phyloP scores from a whole-genome alignment of 176 grass and related monocot genomes.

The Aegilops tauschii region DNA sequence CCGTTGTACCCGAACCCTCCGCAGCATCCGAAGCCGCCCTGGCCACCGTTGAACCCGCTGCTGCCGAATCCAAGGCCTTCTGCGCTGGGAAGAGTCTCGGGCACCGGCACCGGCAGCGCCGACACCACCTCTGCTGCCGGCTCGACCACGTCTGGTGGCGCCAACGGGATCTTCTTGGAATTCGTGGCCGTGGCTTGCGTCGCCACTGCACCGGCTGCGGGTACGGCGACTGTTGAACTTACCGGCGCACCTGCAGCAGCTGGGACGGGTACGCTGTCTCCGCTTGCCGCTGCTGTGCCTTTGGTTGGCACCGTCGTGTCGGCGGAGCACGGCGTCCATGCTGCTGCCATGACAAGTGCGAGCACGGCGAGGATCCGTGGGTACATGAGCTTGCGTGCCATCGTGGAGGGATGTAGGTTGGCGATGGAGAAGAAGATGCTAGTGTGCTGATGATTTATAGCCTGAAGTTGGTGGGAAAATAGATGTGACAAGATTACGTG shows the following conservation, averaged over 20 bases:
- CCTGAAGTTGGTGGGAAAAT: neutral
- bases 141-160: neutral
- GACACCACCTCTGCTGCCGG: constrained; percentile 28
- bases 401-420: neutral
- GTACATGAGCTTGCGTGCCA: neutral
- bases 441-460: neutral
- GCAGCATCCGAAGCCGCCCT: neutral
- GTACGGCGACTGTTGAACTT: neutral
- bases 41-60: constrained; percentile 31
- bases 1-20: constrained; percentile 26
- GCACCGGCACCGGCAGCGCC: constrained; percentile 33
- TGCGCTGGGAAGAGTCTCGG: constrained; percentile 10
- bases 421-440: neutral
- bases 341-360: neutral
- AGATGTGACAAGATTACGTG: neutral
- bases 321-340: neutral
- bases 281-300: neutral
- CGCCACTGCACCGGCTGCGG: neutral
- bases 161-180: constrained; percentile 28
- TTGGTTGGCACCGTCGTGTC: neutral
- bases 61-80: constrained; percentile 15
- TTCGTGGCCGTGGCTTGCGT: neutral
- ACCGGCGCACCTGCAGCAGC: neutral
- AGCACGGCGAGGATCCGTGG: neutral
- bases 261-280: neutral